phyloP scores from a whole-genome alignment of 768 basidiomycete species.

The Russula emetica region DNA sequence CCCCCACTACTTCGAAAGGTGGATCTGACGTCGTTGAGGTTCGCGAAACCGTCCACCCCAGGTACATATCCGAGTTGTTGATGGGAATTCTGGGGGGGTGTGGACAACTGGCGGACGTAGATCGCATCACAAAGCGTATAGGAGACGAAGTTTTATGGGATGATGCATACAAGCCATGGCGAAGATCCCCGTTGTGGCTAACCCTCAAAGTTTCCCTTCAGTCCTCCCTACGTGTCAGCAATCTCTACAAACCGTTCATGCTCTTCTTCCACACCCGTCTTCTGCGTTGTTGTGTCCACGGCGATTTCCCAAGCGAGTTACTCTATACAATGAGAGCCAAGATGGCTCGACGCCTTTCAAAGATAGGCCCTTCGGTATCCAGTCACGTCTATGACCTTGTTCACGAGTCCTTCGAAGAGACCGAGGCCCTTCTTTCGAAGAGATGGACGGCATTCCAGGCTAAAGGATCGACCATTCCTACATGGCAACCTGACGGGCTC shows the following conservation, averaged over 20 bases:
- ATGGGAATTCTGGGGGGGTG: slow-evolving; percentile 43
- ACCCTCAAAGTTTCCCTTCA: slow-evolving; percentile 44
- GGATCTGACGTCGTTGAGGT: slow-evolving; percentile 31
- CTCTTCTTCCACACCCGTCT: slow-evolving; percentile 6
- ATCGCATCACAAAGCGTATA: slow-evolving; percentile 40
- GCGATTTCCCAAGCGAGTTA: slow-evolving; percentile 1
- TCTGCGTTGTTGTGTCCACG: not conserved
- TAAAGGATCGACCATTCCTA: too few species aligned
- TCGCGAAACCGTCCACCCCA: slow-evolving; percentile 41
- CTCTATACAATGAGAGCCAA: slow-evolving; percentile 8
- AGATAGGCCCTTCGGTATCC: not conserved
- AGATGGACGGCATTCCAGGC: not conserved
- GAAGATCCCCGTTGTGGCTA: slow-evolving; percentile 41
- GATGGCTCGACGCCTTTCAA: slow-evolving; percentile 3
- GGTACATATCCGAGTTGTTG: slow-evolving; percentile 48
- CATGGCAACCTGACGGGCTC: not conserved
- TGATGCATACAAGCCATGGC: slow-evolving; percentile 30
- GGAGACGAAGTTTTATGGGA: slow-evolving; percentile 46
- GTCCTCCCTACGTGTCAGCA: slow-evolving; percentile 26
- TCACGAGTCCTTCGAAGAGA: not conserved
- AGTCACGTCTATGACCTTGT: not conserved
- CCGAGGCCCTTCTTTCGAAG: not conserved
- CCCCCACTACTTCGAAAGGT: slow-evolving; percentile 37
- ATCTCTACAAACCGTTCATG: slow-evolving; percentile 3
- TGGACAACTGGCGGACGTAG: slow-evolving; percentile 32